Base-by-base conservation (phyloP, 306 rosid genomes). In the Nissolia schottii region DNA sequence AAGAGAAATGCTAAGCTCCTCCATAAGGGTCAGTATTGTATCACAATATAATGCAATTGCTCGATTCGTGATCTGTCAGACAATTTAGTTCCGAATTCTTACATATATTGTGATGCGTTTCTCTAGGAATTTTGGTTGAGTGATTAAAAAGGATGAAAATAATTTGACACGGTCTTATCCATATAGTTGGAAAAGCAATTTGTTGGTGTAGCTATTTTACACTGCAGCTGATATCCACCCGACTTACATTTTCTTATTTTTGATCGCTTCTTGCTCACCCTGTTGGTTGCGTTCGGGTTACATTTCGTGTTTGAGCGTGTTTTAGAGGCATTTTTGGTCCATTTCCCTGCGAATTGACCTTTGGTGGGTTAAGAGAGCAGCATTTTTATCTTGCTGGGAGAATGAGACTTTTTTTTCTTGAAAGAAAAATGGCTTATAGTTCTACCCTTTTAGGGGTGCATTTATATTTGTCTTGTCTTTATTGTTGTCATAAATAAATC, bases 41-140 rank as follows among this genome's bases (percentile, higher is more conserved):
- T 67, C 73, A 72, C 82, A 76, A n/a, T 80, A 29, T 70, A 67
- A 76, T 82, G 84, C 85, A 70, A 73, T 84, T 76, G 77, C 84
- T 64, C 78, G 85, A 77, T 85, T n/a, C 81, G 76, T 82, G 80
- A 76, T 81, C 76, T 82, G 71, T 83, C 81, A 62, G 31, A 74
- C 83, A 58, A 59, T 66, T 48, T 73, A 24, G 74, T 64, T 79
- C 64, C 28, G 18, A 20, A 19, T 34, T 25, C 55, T 80, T 59
- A 65, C 69, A 51, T 66, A 53, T 64, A 32, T 31, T 28, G 18
- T 69, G 55, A 71, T 75, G 60, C 7, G 51, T 71, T 67, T 68
- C 54, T 14, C 55, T 68, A 28, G 71, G 68, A 70, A 59, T 67
- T 70, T 80, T 74, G 73, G 53, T 18, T 29, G 53, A 48, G 46